A percentile compares a stretch with the other conserved stretches of the same genome.
phyloP scores from a whole-genome alignment of 805 yeast species.

The Zygosaccharomyces bisporus region DNA sequence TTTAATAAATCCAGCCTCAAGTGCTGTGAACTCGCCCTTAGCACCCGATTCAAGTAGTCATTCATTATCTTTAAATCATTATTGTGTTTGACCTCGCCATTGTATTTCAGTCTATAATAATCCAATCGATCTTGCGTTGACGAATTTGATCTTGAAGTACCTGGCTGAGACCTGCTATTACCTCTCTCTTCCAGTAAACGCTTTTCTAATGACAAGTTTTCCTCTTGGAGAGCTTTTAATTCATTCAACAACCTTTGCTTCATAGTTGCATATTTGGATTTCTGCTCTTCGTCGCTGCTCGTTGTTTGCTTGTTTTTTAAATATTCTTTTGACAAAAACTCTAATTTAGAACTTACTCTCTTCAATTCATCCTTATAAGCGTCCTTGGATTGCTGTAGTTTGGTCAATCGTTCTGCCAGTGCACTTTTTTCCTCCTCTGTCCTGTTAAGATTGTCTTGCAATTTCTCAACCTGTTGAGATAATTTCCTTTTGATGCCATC shows the following conservation, averaged over 20 bases:
- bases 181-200: slow-evolving; percentile 16
- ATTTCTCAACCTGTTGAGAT: slow-evolving; percentile 16
- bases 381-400: slow-evolving; percentile 27
- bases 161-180: slow-evolving; percentile 5
- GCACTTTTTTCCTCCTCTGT: slow-evolving; percentile 14
- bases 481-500: slow-evolving; percentile 12
- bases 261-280: slow-evolving; percentile 22
- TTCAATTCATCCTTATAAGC: slow-evolving; percentile 32
- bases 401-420: slow-evolving; percentile 23
- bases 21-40: slow-evolving; percentile 31
- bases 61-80: slow-evolving; percentile 34
- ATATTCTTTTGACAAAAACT: slow-evolving; percentile 26
- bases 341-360: slow-evolving; percentile 33
- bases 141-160: slow-evolving; percentile 12
- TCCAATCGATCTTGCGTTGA: slow-evolving; percentile 25
- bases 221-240: slow-evolving; percentile 27
- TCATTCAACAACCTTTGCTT: slow-evolving; percentile 24
- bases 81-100: slow-evolving; percentile 32
- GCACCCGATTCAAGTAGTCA: slow-evolving; percentile 32
- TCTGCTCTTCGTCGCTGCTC: slow-evolving; percentile 7
- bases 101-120: slow-evolving; percentile 32
- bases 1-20: slow-evolving; percentile 30
- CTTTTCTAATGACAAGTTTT: slow-evolving; percentile 24
- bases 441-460: slow-evolving; percentile 14
- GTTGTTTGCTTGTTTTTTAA: slow-evolving; percentile 15